Conservation (phyloP, 805 yeast species). For the Cyberlindnera euphorbiiphila region DNA sequence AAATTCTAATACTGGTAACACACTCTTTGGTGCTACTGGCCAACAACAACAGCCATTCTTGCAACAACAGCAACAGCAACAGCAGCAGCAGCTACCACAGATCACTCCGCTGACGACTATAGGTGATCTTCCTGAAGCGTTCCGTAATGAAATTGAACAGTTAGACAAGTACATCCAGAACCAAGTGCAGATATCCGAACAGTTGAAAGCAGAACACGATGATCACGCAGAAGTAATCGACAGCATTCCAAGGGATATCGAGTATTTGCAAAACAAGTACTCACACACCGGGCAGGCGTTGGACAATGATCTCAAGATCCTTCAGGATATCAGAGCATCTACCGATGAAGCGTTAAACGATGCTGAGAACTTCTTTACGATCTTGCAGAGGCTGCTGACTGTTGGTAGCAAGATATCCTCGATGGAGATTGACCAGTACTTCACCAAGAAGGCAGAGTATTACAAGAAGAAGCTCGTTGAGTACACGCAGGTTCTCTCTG, state of each 20-base stretch:
- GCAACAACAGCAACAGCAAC: constrained; percentile 26
- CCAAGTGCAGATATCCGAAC: constrained; percentile 70
- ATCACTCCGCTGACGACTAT: constrained; percentile 74
- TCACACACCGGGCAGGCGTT: constrained; percentile 63
- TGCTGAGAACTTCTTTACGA: constrained; percentile 49
- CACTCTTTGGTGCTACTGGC: constrained; percentile 15
- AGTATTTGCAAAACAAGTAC: constrained; percentile 56
- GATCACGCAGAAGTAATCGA: constrained; percentile 62
- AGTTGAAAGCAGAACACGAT: constrained; percentile 54
- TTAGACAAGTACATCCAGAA: constrained; percentile 68
- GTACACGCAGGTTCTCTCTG: constrained; percentile 41
- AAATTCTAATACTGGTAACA: constrained; percentile 8
- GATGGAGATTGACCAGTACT: constrained; percentile 53
- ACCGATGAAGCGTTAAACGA: constrained; percentile 39
- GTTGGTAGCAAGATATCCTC: constrained; percentile 59
- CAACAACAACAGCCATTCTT: constrained; percentile 10
- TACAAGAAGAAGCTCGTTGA: constrained; percentile 44
- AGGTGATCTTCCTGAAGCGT: constrained; percentile 66
- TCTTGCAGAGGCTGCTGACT: constrained; percentile 44
- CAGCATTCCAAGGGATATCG: constrained; percentile 71
- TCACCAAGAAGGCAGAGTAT: constrained; percentile 38
- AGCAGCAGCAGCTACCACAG: constrained; percentile 38
- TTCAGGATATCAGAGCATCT: constrained; percentile 41
- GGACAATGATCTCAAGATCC: constrained; percentile 43
- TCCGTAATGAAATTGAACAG: constrained; percentile 65